phyloP scores from a whole-genome alignment of 192 early-diverging fungal species.

The Diversispora eburnea region DNA sequence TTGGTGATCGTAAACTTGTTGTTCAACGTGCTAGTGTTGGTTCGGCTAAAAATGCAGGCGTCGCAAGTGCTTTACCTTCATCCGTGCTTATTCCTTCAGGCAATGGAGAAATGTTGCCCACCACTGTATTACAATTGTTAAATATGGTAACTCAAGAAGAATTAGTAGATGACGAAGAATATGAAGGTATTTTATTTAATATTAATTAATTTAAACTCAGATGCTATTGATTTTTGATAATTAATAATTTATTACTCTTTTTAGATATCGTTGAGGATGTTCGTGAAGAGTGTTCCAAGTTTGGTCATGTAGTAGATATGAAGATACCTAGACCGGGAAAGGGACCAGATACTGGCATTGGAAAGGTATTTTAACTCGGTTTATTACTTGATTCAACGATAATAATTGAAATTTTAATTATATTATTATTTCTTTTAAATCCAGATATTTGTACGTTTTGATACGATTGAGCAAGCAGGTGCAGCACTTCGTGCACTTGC shows the following conservation, averaged over 20 bases:
- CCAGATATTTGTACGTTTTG: constrained; percentile 85
- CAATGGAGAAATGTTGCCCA: constrained; percentile 62
- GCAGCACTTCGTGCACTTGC: constrained; percentile 77
- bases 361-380: constrained; percentile 58
- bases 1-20: constrained; percentile 89
- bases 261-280: constrained; percentile 88
- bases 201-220: background rate
- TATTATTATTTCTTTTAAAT: background rate
- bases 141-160: constrained; percentile 94
- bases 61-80: constrained; percentile 44
- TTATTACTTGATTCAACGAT: background rate
- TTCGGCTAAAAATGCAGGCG: constrained; percentile 51
- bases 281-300: constrained; percentile 82
- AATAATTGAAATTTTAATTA: background rate
- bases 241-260: constrained; percentile 7
- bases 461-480: constrained; percentile 52
- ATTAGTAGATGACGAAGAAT: constrained; percentile 80
- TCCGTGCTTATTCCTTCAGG: constrained; percentile 45
- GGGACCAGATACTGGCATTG: constrained; percentile 62
- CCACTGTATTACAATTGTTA: constrained; percentile 80
- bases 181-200: constrained; percentile 56
- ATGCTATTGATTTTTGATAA: constrained; percentile 4
- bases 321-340: constrained; percentile 79
- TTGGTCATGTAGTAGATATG: constrained; percentile 75
- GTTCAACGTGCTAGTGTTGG: constrained; percentile 92